Evolutionary conservation across 305 asterid species (phyloP), one percentile per base, ranked within the genome.

Genomic region (Solanum hybrid): DNA sequence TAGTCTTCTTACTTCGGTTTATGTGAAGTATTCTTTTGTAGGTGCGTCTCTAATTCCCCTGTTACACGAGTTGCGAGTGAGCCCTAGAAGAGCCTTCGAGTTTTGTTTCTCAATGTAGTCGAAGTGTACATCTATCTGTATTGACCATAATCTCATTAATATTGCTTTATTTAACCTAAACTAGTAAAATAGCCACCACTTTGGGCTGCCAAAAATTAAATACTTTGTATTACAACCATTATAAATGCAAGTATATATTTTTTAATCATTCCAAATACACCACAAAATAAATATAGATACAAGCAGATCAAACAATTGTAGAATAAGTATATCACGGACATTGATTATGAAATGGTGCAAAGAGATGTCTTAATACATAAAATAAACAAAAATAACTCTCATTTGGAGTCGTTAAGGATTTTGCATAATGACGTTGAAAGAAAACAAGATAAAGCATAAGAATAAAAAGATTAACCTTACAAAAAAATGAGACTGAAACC

Each of bases 1-100:
- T 98, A 93, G 72, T 92, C 94, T 14, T 92, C 92, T 13, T 93
- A 95, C 12, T 98, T 95, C 1, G 13, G 95, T 2, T 91, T 87
- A 13, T 95, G 96, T 42, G 99, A 97, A 56, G n/a, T 85, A 85
- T 85, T 51, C n/a, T 85, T 85, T 85, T 85, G 14, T 85, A 85
- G 88, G 46, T 85, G 88, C 32, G 27, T 34, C 51, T 60, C 77
- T 60, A 60, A 5, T 32, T 51, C 22, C 75, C 38, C 8, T 32
- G 46, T 85, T 22, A 85, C 46, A 11, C 34, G 27, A 32, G 10
- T 60, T 22, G 77, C 17, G 51, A 29, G 36, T 17, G 77, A 31
- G 7, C 42, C 42, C 42, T 20, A 60, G 29, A 56, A 84, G 75
- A 85, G 88, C n/a, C 88, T 34, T 36, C 9, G 77, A 85, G 51